Evolutionary conservation across 768 basidiomycete species (phyloP).

Genomic region (Boletus rufocinnamomeus): DNA sequence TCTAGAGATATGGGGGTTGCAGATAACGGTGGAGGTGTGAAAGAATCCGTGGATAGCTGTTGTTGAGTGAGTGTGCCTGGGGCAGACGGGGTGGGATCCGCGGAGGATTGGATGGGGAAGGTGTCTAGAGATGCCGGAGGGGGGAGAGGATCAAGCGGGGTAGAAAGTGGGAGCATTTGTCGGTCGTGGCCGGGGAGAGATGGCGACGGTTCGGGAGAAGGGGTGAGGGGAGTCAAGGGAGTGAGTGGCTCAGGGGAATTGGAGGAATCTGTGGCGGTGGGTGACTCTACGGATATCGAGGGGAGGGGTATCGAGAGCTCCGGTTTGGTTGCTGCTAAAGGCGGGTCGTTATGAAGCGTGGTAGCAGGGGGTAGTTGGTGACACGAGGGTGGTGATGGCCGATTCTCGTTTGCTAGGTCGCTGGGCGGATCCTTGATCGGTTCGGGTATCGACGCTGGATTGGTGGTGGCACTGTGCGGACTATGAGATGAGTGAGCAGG

Average conservation of each 20-base stretch:
- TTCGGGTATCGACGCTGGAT: constrained; percentile 1
- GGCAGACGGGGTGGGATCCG: neutral
- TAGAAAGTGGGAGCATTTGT: constrained; percentile 10
- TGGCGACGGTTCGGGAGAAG: constrained; percentile 24
- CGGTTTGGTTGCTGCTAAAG: neutral
- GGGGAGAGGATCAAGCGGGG: constrained; percentile 11
- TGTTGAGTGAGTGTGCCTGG: neutral
- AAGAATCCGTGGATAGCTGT: constrained; percentile 1
- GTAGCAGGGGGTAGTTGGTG: neutral
- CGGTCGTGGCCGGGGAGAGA: constrained; percentile 30
- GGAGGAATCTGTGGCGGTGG: neutral
- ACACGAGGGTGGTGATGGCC: neutral
- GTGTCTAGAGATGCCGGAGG: constrained; percentile 8
- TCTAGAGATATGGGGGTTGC: constrained; percentile 15
- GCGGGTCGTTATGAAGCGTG: neutral
- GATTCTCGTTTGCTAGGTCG: neutral
- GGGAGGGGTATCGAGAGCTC: constrained; percentile 7
- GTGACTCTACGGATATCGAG: neutral
- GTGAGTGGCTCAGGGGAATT: constrained; percentile 20
- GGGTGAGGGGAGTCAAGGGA: constrained; percentile 27
- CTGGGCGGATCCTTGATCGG: neutral
- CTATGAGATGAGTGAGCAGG: constrained; percentile 1
- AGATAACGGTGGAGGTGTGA: constrained; percentile 8
- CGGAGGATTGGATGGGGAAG: neutral
- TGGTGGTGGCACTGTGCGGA: constrained; percentile 9